These are phyloP conservation scores for Aspergillus cristatus DNA, from an alignment of 495 filamentous ascomycete species.

Conservation along the genomic window DNA sequence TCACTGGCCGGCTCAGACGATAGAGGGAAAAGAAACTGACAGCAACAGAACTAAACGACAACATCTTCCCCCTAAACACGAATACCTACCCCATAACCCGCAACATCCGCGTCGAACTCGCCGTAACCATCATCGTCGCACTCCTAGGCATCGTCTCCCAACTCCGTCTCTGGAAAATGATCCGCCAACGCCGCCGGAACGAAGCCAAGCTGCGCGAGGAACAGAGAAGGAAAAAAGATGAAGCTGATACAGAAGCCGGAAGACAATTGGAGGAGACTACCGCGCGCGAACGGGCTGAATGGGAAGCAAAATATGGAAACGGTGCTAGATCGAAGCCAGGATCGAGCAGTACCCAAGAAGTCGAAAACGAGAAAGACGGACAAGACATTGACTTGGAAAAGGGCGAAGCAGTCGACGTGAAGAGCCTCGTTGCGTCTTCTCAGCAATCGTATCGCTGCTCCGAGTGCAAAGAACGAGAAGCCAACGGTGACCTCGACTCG, in stretches of 20 bases:
- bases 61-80: conserved; percentile 66
- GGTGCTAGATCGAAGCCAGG: conserved; percentile 5
- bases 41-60: conserved; percentile 56
- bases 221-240: conserved; percentile 50
- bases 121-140: conserved; percentile 63
- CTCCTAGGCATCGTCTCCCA: conserved; percentile 74
- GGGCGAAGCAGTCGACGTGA: conserved; percentile 29
- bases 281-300: conserved; percentile 56
- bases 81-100: conserved; percentile 78
- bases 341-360: conserved; percentile 16
- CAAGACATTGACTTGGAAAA: conserved; percentile 13
- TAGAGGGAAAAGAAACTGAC: conserved; percentile 7
- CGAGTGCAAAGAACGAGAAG: conserved; percentile 16
- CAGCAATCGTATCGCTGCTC: conserved; percentile 14
- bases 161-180: conserved; percentile 78
- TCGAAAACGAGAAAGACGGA: conserved; percentile 13
- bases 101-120: conserved; percentile 79
- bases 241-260: conserved; percentile 61
- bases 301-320: conserved; percentile 68
- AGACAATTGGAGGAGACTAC: conserved; percentile 59
- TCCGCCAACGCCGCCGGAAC: conserved; percentile 60
- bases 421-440: conserved; percentile 21
- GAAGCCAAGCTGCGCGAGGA: conserved; percentile 48
- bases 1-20: no score
- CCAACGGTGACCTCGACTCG: conserved; percentile 13